Conservation (phyloP, 768 basidiomycete species). For the Leccinum incarnatum region DNA sequence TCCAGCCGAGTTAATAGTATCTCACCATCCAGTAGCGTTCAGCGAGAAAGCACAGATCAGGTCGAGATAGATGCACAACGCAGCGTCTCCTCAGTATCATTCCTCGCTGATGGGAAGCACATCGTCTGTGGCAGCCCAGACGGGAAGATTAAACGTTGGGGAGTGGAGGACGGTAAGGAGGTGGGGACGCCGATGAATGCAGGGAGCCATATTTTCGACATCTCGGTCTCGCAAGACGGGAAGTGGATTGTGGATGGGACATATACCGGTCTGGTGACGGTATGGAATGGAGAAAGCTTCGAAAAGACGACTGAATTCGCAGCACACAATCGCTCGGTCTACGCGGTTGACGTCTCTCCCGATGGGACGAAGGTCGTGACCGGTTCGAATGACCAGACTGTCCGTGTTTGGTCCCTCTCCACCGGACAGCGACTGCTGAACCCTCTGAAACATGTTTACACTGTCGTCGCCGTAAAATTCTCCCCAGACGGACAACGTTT, state of each 20-base stretch:
- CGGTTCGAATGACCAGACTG: neutral
- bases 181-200: neutral
- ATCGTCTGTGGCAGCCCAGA: neutral
- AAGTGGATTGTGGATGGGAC: neutral
- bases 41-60: neutral
- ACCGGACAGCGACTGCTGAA: neutral
- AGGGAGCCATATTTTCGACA: neutral
- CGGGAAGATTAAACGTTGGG: neutral
- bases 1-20: neutral
- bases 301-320: neutral
- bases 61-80: neutral
- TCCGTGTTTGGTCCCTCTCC: conserved; percentile 8
- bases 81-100: neutral
- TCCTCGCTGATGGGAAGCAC: neutral
- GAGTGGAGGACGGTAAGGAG: neutral
- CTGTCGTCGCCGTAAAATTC: conserved; percentile 1
- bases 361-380: conserved; percentile 4
- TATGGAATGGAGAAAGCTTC: neutral
- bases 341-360: conserved; percentile 1
- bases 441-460: neutral
- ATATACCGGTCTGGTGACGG: neutral
- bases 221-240: neutral
- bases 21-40: neutral
- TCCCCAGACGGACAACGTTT: conserved; percentile 9
- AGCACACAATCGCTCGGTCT: neutral